Percentiles rank a stretch among this genome's conserved stretches.
Evolutionary conservation across 2,329 filamentous ascomycete species (phyloP).

Genomic region (Colletotrichum tropicale): DNA sequence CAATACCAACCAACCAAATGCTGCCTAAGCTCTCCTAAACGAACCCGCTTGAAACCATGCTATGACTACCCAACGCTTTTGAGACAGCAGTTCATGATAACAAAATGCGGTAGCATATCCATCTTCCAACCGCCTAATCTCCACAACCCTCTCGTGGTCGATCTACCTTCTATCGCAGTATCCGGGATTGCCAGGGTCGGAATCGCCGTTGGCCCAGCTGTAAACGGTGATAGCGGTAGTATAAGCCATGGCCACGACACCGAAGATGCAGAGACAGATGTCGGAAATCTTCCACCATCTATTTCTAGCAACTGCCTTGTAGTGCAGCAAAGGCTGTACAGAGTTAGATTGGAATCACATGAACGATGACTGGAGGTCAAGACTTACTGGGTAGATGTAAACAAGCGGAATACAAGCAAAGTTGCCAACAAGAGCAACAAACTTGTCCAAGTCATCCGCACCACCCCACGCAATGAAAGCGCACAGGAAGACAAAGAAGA

Average conservation of each 20-base stretch:
- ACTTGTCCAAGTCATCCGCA: conserved; percentile 86
- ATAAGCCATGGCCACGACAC: conserved; percentile 87
- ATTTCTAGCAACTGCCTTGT: conserved; percentile 76
- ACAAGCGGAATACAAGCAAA: conserved; percentile 78
- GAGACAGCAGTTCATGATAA: neutral
- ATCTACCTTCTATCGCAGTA: conserved; percentile 54
- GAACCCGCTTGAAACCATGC: conserved; percentile 18
- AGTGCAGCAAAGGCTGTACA: conserved; percentile 85
- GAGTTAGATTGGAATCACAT: conserved; percentile 31
- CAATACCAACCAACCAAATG: neutral
- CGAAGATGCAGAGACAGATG: conserved; percentile 79
- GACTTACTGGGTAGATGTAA: conserved; percentile 91
- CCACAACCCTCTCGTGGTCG: neutral
- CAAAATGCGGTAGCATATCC: neutral
- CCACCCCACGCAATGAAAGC: conserved; percentile 90
- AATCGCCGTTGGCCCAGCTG: conserved; percentile 75
- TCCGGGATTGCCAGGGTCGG: conserved; percentile 48
- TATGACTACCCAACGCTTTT: conserved; percentile 17
- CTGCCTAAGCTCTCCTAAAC: neutral
- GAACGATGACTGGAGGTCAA: neutral
- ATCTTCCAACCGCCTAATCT: neutral
- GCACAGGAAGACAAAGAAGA: conserved; percentile 88
- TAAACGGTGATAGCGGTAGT: conserved; percentile 85
- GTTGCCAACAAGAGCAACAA: conserved; percentile 75
- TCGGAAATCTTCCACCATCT: conserved; percentile 73